A percentile compares a stretch with the other conserved stretches of the same genome.
Conservation (phyloP, 306 rosid genomes). For the Datisca glomerata region DNA sequence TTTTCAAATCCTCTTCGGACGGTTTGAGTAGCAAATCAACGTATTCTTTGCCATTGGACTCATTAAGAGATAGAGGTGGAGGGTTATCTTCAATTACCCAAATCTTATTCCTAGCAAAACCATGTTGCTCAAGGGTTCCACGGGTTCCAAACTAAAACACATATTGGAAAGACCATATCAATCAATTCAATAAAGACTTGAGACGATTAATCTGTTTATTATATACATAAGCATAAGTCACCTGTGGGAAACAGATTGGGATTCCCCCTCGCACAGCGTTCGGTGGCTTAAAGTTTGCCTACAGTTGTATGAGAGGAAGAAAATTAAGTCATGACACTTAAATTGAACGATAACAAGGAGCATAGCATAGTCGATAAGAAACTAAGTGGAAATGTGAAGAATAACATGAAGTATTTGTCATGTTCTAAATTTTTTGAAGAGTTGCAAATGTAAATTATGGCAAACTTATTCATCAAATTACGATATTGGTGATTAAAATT, state of each 20-base stretch:
- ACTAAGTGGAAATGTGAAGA: too few relatives aligned
- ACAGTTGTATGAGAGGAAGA: too few relatives aligned
- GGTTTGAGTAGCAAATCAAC: constrained; percentile 70
- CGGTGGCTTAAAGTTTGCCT: constrained; percentile 79
- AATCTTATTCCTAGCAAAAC: constrained; percentile 72
- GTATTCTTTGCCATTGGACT: constrained; percentile 39
- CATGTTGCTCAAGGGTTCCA: constrained; percentile 70
- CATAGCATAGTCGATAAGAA: too few relatives aligned
- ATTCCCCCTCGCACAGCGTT: constrained; percentile 85
- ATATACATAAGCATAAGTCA: constrained; percentile 5
- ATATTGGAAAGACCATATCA: constrained; percentile 2
- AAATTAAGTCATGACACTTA: too few relatives aligned
- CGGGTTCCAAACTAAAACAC: constrained; percentile 52
- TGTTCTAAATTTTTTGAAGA: too few relatives aligned
- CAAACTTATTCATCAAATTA: too few relatives aligned
- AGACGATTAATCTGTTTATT: background rate
- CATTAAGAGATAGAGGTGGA: constrained; percentile 38
- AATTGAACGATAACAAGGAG: too few relatives aligned
- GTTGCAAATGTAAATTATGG: too few relatives aligned
- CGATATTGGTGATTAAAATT: too few relatives aligned
- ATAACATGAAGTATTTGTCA: too few relatives aligned
- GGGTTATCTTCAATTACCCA: constrained; percentile 63
- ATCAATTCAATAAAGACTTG: background rate
- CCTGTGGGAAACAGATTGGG: constrained; percentile 93
- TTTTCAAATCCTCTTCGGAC: constrained; percentile 56